Evolutionary conservation across 2,329 filamentous ascomycete genomes (phyloP).

Genomic region (Trichophyton equinum): DNA sequence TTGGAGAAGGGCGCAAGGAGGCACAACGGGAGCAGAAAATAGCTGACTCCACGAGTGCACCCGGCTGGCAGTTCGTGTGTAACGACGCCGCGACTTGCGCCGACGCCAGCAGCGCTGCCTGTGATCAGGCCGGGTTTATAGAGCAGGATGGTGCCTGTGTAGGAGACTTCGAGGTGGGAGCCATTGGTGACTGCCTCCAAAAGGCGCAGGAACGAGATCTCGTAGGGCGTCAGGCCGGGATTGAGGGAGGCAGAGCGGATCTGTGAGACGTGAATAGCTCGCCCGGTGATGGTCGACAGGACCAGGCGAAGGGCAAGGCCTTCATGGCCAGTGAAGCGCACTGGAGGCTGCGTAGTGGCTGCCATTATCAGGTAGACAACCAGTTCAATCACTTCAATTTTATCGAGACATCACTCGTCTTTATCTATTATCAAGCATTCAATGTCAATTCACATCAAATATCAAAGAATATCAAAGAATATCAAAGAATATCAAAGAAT

Average conservation of each 20-base stretch:
- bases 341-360: constrained; percentile 35
- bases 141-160: constrained; percentile 84
- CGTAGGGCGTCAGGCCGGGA: constrained; percentile 80
- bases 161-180: constrained; percentile 85
- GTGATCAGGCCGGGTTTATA: constrained; percentile 90
- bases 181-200: constrained; percentile 94
- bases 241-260: constrained; percentile 81
- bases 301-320: constrained; percentile 73
- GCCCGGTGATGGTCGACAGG: constrained; percentile 80
- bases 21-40: constrained; percentile 81
- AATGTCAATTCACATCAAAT: too few relatives aligned
- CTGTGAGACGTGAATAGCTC: constrained; percentile 79
- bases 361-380: constrained; percentile 20
- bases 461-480: too few relatives aligned
- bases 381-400: background rate
- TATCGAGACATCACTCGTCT: background rate
- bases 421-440: background rate
- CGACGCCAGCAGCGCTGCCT: constrained; percentile 63
- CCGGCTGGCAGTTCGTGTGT: constrained; percentile 66
- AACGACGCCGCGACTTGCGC: constrained; percentile 62
- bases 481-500: too few relatives aligned
- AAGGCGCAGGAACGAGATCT: constrained; percentile 89
- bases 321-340: constrained; percentile 74
- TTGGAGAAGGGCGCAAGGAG: constrained; percentile 90
- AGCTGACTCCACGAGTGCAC: constrained; percentile 71